These are phyloP conservation scores for Colletotrichum tabaci DNA, from an alignment of 2,329 filamentous ascomycete genomes.

Conservation along the genomic window DNA sequence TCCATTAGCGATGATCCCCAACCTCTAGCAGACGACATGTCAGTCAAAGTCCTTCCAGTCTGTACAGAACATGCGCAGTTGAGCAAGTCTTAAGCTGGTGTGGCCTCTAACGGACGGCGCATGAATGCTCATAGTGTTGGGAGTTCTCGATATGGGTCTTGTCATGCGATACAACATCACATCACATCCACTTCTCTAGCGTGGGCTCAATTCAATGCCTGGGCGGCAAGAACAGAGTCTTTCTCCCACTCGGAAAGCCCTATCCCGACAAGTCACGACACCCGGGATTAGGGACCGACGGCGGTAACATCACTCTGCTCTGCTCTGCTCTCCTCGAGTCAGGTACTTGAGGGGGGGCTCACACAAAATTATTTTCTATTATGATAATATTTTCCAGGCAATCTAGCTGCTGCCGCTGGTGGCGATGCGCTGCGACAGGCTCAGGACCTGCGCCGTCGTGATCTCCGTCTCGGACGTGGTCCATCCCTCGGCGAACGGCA, in stretches of 20 bases:
- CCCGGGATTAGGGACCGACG: too few species aligned
- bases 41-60: neutral
- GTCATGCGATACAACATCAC: neutral
- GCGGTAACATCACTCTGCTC: neutral
- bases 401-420: slow-evolving; percentile 16
- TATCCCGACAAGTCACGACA: slow-evolving; percentile 3
- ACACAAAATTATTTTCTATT: neutral
- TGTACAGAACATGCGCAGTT: neutral
- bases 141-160: neutral
- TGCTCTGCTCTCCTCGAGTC: neutral
- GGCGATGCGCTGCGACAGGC: slow-evolving; percentile 31
- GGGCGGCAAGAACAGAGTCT: neutral
- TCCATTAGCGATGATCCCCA: neutral
- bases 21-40: neutral
- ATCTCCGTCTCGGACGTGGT: slow-evolving; percentile 12
- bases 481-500: slow-evolving; percentile 38
- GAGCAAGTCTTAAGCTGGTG: too few species aligned
- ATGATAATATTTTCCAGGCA: neutral
- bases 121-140: neutral
- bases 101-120: neutral
- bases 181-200: neutral
- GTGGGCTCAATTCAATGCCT: neutral
- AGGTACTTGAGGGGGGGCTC: too few species aligned
- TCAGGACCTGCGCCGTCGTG: slow-evolving; percentile 31
- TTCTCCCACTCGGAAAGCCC: neutral